These are phyloP conservation scores for Circinella minor DNA, from an alignment of 371 early-diverging fungal species.

Conservation along the genomic window DNA sequence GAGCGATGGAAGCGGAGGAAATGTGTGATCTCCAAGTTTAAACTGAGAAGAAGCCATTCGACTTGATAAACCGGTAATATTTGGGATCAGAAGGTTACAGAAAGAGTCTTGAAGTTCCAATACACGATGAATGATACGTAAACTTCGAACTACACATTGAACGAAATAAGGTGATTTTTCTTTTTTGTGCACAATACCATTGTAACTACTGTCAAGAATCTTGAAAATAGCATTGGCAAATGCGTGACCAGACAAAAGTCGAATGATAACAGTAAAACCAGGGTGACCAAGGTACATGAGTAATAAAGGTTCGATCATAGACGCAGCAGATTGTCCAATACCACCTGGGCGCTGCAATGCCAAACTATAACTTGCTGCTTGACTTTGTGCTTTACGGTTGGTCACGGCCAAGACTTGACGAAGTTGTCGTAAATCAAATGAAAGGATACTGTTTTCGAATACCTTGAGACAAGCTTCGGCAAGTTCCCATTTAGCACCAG, in stretches of 20 bases:
- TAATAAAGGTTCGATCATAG: slow-evolving; percentile 17
- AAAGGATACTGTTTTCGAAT: slow-evolving; percentile 78
- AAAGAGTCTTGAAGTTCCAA: slow-evolving; percentile 72
- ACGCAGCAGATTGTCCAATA: slow-evolving; percentile 17
- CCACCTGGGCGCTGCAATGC: slow-evolving; percentile 26
- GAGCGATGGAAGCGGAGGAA: slow-evolving; percentile 52
- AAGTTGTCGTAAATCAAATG: slow-evolving; percentile 65
- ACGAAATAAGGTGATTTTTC: slow-evolving; percentile 26
- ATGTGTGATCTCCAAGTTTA: slow-evolving; percentile 28
- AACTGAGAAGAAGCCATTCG: slow-evolving; percentile 32
- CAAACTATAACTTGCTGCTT: slow-evolving; percentile 3
- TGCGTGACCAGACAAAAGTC: slow-evolving; percentile 79
- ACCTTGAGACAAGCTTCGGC: slow-evolving; percentile 74
- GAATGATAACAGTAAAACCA: slow-evolving; percentile 82
- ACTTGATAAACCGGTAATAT: slow-evolving; percentile 39
- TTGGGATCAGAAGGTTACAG: slow-evolving; percentile 70
- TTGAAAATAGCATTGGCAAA: slow-evolving; percentile 71
- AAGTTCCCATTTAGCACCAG: slow-evolving; percentile 81
- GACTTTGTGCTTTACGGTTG: slow-evolving; percentile 3
- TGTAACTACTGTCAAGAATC: slow-evolving; percentile 65
- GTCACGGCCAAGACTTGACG: slow-evolving; percentile 15
- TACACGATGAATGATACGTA: slow-evolving; percentile 72
- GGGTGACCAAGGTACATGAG: slow-evolving; percentile 66
- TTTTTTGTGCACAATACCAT: slow-evolving; percentile 48
- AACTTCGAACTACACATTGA: slow-evolving; percentile 51